Evolutionary conservation across 1,284 basidiomycete species (phyloP).

Genomic region (Sutorius eximius): DNA sequence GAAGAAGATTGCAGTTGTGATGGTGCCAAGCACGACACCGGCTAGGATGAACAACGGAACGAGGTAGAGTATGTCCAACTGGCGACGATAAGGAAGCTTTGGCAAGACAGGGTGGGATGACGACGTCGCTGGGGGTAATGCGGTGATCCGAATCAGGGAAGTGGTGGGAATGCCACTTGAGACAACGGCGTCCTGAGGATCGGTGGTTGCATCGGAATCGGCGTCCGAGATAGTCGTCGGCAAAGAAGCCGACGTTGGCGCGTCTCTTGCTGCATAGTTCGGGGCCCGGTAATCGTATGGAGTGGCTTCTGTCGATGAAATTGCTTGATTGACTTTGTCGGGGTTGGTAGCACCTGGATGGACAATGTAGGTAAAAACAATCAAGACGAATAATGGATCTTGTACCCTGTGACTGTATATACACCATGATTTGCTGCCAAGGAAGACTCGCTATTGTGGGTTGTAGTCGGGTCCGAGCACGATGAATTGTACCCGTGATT

Average conservation of each 20-base stretch:
- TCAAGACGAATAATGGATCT: not conserved
- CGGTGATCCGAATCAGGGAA: slow-evolving; percentile 36
- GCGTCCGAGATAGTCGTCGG: not conserved
- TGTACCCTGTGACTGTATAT: slow-evolving; percentile 20
- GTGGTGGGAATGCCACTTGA: slow-evolving; percentile 2
- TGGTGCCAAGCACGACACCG: slow-evolving; percentile 38
- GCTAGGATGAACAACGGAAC: slow-evolving; percentile 41
- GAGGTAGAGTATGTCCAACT: slow-evolving; percentile 40
- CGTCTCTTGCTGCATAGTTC: slow-evolving; percentile 1
- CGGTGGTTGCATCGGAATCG: not conserved
- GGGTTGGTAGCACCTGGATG: slow-evolving; percentile 9
- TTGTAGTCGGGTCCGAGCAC: slow-evolving; percentile 38
- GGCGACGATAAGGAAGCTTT: slow-evolving; percentile 21
- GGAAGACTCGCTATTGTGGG: slow-evolving; percentile 17
- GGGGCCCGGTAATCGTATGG: slow-evolving; percentile 2
- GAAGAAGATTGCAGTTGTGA: slow-evolving; percentile 22
- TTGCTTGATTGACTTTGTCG: slow-evolving; percentile 21
- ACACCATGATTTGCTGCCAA: slow-evolving; percentile 8
- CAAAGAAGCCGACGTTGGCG: slow-evolving; percentile 1
- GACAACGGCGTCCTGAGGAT: not conserved
- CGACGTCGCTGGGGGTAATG: slow-evolving; percentile 40
- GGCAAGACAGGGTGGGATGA: slow-evolving; percentile 21
- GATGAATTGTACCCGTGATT: slow-evolving; percentile 50
- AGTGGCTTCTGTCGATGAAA: slow-evolving; percentile 2
- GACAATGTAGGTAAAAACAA: slow-evolving; percentile 5